Percentiles rank a stretch among this genome's conserved stretches.
phyloP scores from a whole-genome alignment of 2,329 filamentous ascomycete genomes.

The Leptographium procerum region DNA sequence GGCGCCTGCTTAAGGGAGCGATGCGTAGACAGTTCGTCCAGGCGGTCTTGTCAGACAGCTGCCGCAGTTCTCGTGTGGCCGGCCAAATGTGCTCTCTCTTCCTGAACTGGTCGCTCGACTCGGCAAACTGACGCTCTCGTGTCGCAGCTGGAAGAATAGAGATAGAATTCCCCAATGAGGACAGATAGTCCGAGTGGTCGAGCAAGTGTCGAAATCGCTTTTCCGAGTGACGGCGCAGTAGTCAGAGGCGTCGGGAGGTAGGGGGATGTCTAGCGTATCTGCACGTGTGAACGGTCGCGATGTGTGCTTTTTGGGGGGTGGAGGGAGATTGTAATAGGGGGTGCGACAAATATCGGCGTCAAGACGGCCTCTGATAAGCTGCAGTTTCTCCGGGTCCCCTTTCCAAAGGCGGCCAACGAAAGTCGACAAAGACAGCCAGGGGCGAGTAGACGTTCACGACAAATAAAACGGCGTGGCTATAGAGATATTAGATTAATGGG shows the following conservation, averaged over 20 bases:
- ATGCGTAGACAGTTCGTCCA: neutral
- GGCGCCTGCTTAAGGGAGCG: too few relatives aligned
- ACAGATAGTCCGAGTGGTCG: neutral
- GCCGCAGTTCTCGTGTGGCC: neutral
- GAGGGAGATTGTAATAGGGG: neutral
- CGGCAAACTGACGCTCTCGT: neutral
- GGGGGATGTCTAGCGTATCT: neutral
- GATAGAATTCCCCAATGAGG: neutral
- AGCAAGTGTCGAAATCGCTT: too few relatives aligned
- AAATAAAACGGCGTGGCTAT: neutral
- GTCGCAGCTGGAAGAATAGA: neutral
- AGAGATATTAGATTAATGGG: neutral
- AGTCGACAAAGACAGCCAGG: neutral
- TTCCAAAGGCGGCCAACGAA: neutral
- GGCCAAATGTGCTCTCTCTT: neutral
- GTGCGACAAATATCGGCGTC: neutral
- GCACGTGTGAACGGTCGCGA: neutral
- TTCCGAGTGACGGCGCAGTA: too few relatives aligned
- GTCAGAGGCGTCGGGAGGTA: neutral
- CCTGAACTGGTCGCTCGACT: neutral
- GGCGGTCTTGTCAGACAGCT: neutral
- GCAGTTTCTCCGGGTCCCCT: neutral
- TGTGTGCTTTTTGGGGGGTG: neutral
- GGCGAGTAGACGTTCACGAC: neutral
- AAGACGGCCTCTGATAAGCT: neutral